Evolutionary conservation across 2,329 filamentous ascomycete genomes (phyloP).

Genomic region (Neobulgaria alba): DNA sequence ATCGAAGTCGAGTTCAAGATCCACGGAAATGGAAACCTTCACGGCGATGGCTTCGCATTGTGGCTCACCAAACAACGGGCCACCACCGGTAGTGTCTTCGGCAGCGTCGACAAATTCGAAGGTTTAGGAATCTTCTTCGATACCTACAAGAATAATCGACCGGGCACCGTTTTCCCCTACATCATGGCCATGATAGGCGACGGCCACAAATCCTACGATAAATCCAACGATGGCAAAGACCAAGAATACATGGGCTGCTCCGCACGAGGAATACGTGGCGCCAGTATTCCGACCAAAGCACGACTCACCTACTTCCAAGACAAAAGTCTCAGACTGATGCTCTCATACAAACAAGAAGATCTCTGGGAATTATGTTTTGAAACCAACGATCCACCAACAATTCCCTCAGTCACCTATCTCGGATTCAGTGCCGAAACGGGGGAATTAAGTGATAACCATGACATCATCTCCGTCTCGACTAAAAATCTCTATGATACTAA

Average conservation of each 20-base stretch:
- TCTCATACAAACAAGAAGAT: constrained; percentile 87
- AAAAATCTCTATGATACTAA: constrained; percentile 77
- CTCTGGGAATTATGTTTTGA: constrained; percentile 90
- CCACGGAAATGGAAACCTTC: constrained; percentile 78
- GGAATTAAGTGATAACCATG: constrained; percentile 94
- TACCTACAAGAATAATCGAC: constrained; percentile 99
- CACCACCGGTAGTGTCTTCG: constrained; percentile 75
- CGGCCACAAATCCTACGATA: constrained; percentile 81
- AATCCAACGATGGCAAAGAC: constrained; percentile 86
- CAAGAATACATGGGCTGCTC: constrained; percentile 93
- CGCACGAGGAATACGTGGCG: constrained; percentile 79
- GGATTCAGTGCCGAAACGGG: constrained; percentile 85
- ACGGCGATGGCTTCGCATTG: constrained; percentile 94
- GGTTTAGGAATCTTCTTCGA: constrained; percentile 89
- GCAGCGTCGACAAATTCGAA: constrained; percentile 80
- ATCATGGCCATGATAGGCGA: constrained; percentile 98
- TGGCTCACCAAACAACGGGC: constrained; percentile 95
- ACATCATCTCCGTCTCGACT: constrained; percentile 79
- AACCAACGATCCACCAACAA: constrained; percentile 57
- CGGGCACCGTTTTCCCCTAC: constrained; percentile 91
- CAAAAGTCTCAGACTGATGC: constrained; percentile 78
- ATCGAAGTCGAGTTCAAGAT: constrained; percentile 95
- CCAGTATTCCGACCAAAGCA: constrained; percentile 72
- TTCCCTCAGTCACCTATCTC: constrained; percentile 69
- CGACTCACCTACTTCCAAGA: constrained; percentile 95